Percentiles rank a stretch among this genome's conserved stretches.
Conservation (phyloP, 805 yeast species). For the Metschnikowia koreensis region DNA sequence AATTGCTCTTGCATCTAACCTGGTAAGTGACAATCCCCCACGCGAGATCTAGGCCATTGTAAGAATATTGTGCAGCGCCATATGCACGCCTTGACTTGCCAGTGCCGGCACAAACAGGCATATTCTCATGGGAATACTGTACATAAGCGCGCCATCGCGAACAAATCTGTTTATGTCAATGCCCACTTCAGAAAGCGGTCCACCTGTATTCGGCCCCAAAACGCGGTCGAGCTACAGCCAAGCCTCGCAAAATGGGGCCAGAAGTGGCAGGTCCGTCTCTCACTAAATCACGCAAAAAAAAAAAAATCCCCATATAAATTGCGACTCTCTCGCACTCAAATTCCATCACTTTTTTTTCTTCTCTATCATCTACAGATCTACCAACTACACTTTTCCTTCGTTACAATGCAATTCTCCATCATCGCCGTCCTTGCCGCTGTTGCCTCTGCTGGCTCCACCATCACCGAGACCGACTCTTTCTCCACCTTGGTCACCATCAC, state of each 20-base stretch:
- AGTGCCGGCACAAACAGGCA: too few species aligned
- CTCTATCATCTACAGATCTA: conserved; percentile 21
- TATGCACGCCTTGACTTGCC: too few species aligned
- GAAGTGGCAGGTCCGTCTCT: too few species aligned
- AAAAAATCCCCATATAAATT: conserved; percentile 12
- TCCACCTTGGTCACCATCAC: conserved; percentile 48
- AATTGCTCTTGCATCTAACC: too few species aligned
- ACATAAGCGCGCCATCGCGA: too few species aligned
- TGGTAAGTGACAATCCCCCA: too few species aligned
- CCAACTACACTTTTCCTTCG: conserved; percentile 28
- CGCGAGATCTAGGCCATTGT: too few species aligned
- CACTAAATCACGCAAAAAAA: too few species aligned
- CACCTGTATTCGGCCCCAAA: too few species aligned
- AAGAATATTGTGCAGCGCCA: too few species aligned
- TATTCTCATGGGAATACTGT: too few species aligned
- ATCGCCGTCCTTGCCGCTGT: conserved; percentile 35
- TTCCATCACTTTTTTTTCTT: conserved; percentile 14
- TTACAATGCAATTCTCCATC: conserved; percentile 48
- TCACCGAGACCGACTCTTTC: conserved; percentile 21
- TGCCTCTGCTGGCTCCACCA: conserved; percentile 37
- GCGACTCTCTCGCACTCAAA: conserved; percentile 6
- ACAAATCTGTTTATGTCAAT: conserved; percentile 1
- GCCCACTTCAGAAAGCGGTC: background rate
- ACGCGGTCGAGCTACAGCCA: background rate
- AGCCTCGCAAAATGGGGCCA: background rate